Conservation (phyloP, 768 basidiomycete genomes). For the Gymnopilus dilepis region DNA sequence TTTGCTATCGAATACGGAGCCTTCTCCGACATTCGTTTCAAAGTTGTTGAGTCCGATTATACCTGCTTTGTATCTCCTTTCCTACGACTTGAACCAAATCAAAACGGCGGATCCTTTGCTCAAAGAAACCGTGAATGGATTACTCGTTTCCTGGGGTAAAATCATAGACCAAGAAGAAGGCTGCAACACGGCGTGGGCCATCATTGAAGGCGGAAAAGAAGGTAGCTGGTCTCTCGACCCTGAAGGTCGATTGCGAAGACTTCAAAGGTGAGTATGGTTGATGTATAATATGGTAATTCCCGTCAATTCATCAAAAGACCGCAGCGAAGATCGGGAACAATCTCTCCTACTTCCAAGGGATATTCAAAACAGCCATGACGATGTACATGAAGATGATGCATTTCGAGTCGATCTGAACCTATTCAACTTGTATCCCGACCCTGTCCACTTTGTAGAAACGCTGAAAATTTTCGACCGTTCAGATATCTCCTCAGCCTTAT, state of each 20-base stretch:
- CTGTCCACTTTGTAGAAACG: slow-evolving; percentile 67
- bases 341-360: slow-evolving; percentile 60
- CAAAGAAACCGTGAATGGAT: slow-evolving; percentile 59
- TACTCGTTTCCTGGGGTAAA: slow-evolving; percentile 80
- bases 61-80: slow-evolving; percentile 67
- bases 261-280: slow-evolving; percentile 34
- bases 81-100: slow-evolving; percentile 53
- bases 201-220: slow-evolving; percentile 54
- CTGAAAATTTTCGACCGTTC: slow-evolving; percentile 67
- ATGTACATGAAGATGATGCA: slow-evolving; percentile 39
- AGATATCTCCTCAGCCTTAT: slow-evolving; percentile 75
- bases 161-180: slow-evolving; percentile 60
- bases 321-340: slow-evolving; percentile 28
- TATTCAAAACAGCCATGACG: slow-evolving; percentile 22
- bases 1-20: slow-evolving; percentile 78
- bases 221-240: slow-evolving; percentile 61
- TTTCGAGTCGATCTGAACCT: slow-evolving; percentile 58
- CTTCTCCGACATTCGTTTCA: slow-evolving; percentile 71
- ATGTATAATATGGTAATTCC: background rate
- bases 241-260: slow-evolving; percentile 53
- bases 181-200: slow-evolving; percentile 58
- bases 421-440: slow-evolving; percentile 77
- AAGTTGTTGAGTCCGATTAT: slow-evolving; percentile 71
- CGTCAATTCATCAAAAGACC: too few species aligned
- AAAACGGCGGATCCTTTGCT: slow-evolving; percentile 70